Evolutionary conservation across 352 stramenopile genomes (phyloP), one percentile per base, ranked within the genome.

Genomic region (Hyaloperonospora arabidopsidis): DNA sequence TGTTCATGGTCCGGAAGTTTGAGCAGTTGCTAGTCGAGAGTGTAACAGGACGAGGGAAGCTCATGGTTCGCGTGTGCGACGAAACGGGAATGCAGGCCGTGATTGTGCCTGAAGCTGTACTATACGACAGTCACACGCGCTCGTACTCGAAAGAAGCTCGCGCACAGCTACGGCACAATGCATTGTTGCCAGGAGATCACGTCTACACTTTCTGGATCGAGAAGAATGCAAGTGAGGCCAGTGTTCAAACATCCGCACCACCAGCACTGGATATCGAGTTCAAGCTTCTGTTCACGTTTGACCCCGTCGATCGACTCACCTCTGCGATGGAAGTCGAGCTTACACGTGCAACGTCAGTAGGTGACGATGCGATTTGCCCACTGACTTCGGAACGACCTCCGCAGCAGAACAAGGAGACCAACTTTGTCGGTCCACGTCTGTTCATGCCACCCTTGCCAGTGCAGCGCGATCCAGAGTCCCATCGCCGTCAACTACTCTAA

Each of bases 201-300:
- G 61, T 82, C 10, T 90, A 90, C 53, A 80, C 77, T 5, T 87
- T 90, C 46, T 90, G 80, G 80, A 68, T 83, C 25, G 66, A 84
- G 48, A 52, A 69, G 21, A 45, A 65, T 36, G 1, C 17, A 1
- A 54, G 34, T 29, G 46, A 41, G 15, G 14, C 36, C 12, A 57
- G 39, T 14, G 38, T 52, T 43, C 39, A 62, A 38, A 19, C 55
- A 15, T 52, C 53, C n/a, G 12, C 50, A 1, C 29, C 61, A 2
- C 28, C 49, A 22, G 22, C 38, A 10, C 54, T 84, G 32, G 65
- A 78, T 15, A 58, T 82, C 17, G 64, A 66, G 19, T 74, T 82
- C 52, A 62, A 78, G 28, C 34, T 86, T 2, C 22, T 79, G 10
- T 81, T 63, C 22, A 66, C 45, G 0, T 80, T 81, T 28, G 57